Evolutionary conservation across 768 basidiomycete genomes (phyloP).

Genomic region (Hydnum rufescens): DNA sequence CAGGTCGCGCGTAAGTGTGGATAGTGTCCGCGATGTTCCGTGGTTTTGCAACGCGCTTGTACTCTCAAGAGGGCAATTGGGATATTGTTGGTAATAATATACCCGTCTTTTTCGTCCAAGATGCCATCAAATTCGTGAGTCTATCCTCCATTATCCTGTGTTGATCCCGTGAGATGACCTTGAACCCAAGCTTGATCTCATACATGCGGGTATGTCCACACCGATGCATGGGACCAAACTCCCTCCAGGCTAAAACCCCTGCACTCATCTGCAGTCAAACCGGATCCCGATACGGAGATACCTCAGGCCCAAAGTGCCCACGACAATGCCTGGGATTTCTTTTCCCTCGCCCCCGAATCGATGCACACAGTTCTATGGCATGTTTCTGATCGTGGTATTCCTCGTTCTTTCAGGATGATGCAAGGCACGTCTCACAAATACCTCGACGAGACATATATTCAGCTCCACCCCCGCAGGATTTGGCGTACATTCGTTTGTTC

Average conservation of each 20-base stretch:
- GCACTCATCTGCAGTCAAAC: conserved; percentile 57
- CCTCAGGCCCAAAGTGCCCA: conserved; percentile 26
- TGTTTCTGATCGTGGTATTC: conserved; percentile 72
- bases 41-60: conserved; percentile 71
- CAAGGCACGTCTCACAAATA: background rate
- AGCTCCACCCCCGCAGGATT: conserved; percentile 44
- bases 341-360: conserved; percentile 43
- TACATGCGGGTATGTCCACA: too few species aligned
- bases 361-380: conserved; percentile 43
- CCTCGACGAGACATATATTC: background rate
- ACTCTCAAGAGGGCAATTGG: conserved; percentile 72
- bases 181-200: too few species aligned
- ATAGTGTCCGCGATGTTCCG: conserved; percentile 71
- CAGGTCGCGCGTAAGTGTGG: conserved; percentile 65
- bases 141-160: background rate
- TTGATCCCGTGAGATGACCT: conserved; percentile 4
- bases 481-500: conserved; percentile 69
- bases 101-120: conserved; percentile 67
- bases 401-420: conserved; percentile 43
- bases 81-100: conserved; percentile 67
- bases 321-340: conserved; percentile 81
- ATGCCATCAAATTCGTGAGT: conserved; percentile 38
- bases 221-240: conserved; percentile 51
- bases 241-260: too few species aligned
- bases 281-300: conserved; percentile 65